Evolutionary conservation across 495 filamentous ascomycete species (phyloP).

Genomic region (Neurospora sp.): DNA sequence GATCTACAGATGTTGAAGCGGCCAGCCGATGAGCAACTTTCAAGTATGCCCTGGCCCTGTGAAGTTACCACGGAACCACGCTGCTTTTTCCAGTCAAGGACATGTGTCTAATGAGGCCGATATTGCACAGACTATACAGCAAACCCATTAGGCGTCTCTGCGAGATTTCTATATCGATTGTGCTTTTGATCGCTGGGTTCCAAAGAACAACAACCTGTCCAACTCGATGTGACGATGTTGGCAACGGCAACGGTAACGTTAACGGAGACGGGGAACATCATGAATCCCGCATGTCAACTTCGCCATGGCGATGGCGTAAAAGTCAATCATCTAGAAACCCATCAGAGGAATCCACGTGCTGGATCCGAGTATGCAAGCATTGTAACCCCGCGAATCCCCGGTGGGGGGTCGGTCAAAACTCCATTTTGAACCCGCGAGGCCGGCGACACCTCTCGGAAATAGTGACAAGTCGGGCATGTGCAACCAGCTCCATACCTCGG

Average conservation of each 20-base stretch:
- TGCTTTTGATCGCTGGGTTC: background rate
- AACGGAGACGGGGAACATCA: background rate
- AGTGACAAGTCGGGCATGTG: background rate
- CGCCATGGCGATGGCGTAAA: background rate
- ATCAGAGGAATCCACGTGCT: background rate
- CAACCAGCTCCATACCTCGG: background rate
- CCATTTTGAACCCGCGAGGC: background rate
- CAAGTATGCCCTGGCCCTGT: background rate
- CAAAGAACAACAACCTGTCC: background rate
- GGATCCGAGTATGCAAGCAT: background rate
- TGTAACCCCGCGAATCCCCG: background rate
- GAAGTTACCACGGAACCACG: no score
- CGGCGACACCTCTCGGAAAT: background rate
- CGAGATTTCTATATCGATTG: background rate
- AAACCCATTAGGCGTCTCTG: background rate
- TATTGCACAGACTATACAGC: background rate
- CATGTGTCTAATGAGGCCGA: background rate
- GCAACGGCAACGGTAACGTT: background rate
- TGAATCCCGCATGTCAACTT: background rate
- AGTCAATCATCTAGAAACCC: background rate
- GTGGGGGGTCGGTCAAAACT: background rate
- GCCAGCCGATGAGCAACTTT: background rate
- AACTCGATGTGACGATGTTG: background rate
- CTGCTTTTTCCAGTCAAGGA: no score
- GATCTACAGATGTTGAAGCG: background rate